A percentile compares a stretch with the other conserved stretches of the same genome.
Conservation (phyloP, 306 rosid species). For the Rosa rugosa region DNA sequence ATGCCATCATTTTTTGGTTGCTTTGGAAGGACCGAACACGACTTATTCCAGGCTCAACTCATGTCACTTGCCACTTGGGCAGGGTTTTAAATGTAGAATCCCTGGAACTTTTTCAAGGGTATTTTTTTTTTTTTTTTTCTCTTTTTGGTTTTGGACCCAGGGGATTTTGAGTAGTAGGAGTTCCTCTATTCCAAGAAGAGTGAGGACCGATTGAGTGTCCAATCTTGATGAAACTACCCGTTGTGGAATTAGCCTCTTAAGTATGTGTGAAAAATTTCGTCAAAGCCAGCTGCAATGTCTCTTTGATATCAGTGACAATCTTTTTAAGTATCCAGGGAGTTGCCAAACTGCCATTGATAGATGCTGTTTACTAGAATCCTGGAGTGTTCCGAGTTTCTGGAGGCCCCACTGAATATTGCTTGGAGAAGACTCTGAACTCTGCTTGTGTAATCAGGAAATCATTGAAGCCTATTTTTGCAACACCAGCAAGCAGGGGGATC, state of each 20-base stretch:
- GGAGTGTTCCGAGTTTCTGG: no score
- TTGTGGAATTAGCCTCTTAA: background rate
- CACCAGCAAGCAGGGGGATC: no score
- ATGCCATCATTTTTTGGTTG: background rate
- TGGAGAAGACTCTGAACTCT: no score
- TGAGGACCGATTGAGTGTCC: no score
- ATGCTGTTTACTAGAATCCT: no score
- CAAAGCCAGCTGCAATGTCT: background rate
- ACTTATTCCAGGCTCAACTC: background rate
- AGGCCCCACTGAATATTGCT: no score
- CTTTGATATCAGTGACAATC: background rate
- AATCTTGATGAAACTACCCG: background rate
- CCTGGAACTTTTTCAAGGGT: no score
- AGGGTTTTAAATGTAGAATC: background rate
- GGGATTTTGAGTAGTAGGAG: background rate
- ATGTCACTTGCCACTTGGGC: background rate
- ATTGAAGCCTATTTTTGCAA: no score
- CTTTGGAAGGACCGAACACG: background rate
- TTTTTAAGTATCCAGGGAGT: background rate
- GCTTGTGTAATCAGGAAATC: no score
- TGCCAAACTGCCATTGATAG: background rate
- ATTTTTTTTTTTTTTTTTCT: no score
- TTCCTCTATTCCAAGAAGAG: background rate
- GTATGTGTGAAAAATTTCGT: no score
- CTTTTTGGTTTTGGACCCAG: no score